phyloP scores from a whole-genome alignment of 306 rosid genomes.

The Begonia loranthoides region DNA sequence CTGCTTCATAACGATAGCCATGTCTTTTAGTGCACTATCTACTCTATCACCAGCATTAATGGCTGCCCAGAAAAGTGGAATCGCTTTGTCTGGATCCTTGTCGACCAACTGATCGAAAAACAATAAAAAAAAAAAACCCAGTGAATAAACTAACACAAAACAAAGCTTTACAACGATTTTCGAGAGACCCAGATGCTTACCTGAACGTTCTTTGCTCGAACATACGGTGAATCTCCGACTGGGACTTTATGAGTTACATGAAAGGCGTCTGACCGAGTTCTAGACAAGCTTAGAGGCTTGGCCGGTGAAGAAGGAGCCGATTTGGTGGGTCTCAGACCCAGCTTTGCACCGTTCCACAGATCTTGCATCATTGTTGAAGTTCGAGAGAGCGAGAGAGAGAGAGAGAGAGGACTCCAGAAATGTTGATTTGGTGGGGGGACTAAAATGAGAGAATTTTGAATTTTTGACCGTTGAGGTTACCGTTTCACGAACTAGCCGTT shows the following conservation, averaged over 20 bases:
- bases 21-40: slow-evolving; percentile 91
- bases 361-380: slow-evolving; percentile 52
- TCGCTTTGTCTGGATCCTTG: slow-evolving; percentile 94
- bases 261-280: slow-evolving; percentile 76
- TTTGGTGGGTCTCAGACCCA: slow-evolving; percentile 85
- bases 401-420: neutral
- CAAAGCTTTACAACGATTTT: neutral
- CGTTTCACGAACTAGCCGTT: slow-evolving; percentile 23
- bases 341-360: slow-evolving; percentile 79
- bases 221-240: slow-evolving; percentile 77
- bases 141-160: neutral
- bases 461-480: slow-evolving; percentile 20
- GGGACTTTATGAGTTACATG: slow-evolving; percentile 86
- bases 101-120: slow-evolving; percentile 51
- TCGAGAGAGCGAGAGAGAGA: neutral
- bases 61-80: slow-evolving; percentile 94
- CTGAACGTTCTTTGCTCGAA: slow-evolving; percentile 93
- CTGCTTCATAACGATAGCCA: slow-evolving; percentile 99
- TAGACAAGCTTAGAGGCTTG: slow-evolving; percentile 51
- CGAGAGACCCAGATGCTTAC: slow-evolving; percentile 15
- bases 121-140: neutral
- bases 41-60: slow-evolving; percentile 95
- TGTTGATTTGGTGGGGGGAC: slow-evolving; percentile 3
- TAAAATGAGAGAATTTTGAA: slow-evolving; percentile 10
- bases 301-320: slow-evolving; percentile 98